Evolutionary conservation across 2,329 filamentous ascomycete genomes (phyloP).

Genomic region (Nakataea oryzae): DNA sequence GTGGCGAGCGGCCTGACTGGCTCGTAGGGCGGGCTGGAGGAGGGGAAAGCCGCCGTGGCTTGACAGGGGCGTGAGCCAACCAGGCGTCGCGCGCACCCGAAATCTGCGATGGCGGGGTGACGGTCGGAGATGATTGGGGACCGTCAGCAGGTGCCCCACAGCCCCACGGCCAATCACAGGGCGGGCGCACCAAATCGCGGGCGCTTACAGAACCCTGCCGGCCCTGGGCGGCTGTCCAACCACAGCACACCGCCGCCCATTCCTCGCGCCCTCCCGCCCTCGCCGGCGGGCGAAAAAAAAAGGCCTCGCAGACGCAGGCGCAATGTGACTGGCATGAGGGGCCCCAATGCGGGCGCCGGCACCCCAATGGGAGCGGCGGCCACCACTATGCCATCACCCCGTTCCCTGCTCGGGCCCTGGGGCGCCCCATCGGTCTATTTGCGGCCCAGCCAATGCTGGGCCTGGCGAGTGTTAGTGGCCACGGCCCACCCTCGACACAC

Average conservation of each 20-base stretch:
- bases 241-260: conserved; percentile 17
- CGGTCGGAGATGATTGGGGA: neutral
- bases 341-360: neutral
- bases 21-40: neutral
- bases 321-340: neutral
- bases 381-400: neutral
- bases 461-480: conserved; percentile 16
- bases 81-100: neutral
- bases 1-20: neutral
- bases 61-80: neutral
- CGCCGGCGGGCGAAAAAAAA: neutral
- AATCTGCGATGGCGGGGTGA: conserved; percentile 1
- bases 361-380: neutral
- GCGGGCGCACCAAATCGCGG: neutral
- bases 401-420: neutral
- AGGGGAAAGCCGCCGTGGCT: neutral
- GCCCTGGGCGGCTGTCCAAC: conserved; percentile 27
- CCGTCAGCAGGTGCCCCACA: neutral
- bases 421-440: neutral
- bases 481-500: conserved; percentile 25
- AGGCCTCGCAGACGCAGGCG: neutral
- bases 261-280: conserved; percentile 12
- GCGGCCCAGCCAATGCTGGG: conserved; percentile 19
- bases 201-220: conserved; percentile 3
- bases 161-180: conserved; percentile 1